A percentile compares a stretch with the other conserved stretches of the same genome.
Conservation (phyloP, 2,329 filamentous ascomycete species). For the Alternaria angustiovoidea region DNA sequence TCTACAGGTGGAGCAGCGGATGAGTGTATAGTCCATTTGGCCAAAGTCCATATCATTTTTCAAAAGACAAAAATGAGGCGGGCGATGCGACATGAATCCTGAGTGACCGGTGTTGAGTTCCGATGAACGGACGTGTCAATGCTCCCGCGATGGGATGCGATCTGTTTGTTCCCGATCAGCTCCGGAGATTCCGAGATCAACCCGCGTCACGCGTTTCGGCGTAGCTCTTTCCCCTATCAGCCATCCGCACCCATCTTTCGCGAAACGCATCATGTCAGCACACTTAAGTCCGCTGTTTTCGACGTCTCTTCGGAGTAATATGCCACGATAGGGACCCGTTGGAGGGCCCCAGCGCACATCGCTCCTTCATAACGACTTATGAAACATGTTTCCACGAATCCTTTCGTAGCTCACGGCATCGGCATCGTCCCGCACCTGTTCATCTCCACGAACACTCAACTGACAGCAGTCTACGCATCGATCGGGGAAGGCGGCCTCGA, state of each 20-base stretch:
- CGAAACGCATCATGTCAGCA: background rate
- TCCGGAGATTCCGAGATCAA: background rate
- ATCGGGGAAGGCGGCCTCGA: background rate
- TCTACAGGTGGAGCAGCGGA: background rate
- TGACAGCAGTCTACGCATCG: background rate
- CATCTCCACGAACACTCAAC: slow-evolving; percentile 17
- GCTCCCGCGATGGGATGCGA: background rate
- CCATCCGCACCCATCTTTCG: background rate
- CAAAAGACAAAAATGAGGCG: background rate
- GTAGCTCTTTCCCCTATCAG: background rate
- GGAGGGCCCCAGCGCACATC: background rate
- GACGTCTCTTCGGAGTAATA: background rate
- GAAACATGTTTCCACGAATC: slow-evolving; percentile 22
- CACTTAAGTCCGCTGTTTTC: background rate
- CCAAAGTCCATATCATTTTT: too few relatives aligned
- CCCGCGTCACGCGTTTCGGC: background rate
- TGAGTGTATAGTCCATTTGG: too few relatives aligned
- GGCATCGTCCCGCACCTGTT: slow-evolving; percentile 1
- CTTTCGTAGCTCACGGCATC: slow-evolving; percentile 3
- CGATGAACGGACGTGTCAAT: background rate
- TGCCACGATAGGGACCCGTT: background rate
- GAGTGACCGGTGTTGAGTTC: background rate
- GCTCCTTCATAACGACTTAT: slow-evolving; percentile 18
- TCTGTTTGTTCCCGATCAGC: background rate
- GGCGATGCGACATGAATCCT: background rate